These are phyloP conservation scores for Anisodus acutangulus DNA, from an alignment of 257 asterid genomes.

Conservation along the genomic window DNA sequence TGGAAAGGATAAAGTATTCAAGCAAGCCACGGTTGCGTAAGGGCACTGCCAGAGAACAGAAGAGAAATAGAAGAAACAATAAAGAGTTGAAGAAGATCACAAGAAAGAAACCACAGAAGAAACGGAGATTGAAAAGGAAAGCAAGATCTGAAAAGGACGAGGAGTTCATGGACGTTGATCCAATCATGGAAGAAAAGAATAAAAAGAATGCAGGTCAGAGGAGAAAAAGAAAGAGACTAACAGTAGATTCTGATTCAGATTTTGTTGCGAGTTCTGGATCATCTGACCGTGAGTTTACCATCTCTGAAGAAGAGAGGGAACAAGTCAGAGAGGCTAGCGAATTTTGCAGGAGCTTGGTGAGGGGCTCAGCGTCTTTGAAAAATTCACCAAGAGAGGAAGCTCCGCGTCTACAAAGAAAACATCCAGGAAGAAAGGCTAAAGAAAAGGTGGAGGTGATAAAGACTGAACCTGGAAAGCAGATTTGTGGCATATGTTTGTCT, in stretches of 20 bases:
- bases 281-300: slow-evolving; percentile 69
- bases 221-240: slow-evolving; percentile 49
- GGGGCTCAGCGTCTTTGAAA: slow-evolving; percentile 53
- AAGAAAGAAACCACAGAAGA: slow-evolving; percentile 42
- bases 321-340: slow-evolving; percentile 74
- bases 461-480: slow-evolving; percentile 67
- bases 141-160: slow-evolving; percentile 37
- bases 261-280: slow-evolving; percentile 58
- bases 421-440: slow-evolving; percentile 64
- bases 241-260: slow-evolving; percentile 71
- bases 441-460: slow-evolving; percentile 61
- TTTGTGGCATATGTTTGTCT: slow-evolving; percentile 87
- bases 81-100: slow-evolving; percentile 42
- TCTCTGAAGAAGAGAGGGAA: slow-evolving; percentile 95
- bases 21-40: slow-evolving; percentile 30
- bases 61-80: slow-evolving; percentile 32
- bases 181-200: slow-evolving; percentile 41
- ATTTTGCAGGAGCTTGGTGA: slow-evolving; percentile 51
- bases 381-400: slow-evolving; percentile 42
- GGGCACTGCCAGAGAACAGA: slow-evolving; percentile 28
- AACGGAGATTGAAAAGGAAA: slow-evolving; percentile 37
- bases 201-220: slow-evolving; percentile 43
- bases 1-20: slow-evolving; percentile 34
- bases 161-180: slow-evolving; percentile 41
- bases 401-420: slow-evolving; percentile 48